phyloP scores from a whole-genome alignment of 768 basidiomycete genomes.

The Mycena indigotica region DNA sequence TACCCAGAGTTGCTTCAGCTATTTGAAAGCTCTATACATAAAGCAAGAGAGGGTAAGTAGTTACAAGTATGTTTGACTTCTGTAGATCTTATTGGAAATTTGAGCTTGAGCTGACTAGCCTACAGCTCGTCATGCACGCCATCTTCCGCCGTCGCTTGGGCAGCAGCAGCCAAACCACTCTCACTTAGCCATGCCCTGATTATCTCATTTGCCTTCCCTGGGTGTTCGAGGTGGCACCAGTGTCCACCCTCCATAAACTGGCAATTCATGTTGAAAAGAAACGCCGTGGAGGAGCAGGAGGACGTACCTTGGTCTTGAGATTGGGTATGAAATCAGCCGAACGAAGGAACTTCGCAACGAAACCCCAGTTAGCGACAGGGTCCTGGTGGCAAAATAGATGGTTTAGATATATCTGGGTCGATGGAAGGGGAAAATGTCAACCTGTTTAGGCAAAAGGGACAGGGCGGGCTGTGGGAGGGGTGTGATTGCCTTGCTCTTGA shows the following conservation, averaged over 20 bases:
- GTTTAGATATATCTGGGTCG: background rate
- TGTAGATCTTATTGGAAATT: no score
- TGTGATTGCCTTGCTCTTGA: slow-evolving; percentile 48
- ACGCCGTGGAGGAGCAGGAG: background rate
- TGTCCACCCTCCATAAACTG: slow-evolving; percentile 60
- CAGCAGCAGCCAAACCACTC: background rate
- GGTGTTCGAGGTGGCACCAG: slow-evolving; percentile 69
- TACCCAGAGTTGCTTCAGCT: no score
- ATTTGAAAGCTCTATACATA: no score
- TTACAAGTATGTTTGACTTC: no score
- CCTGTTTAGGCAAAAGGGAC: slow-evolving; percentile 43
- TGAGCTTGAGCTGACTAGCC: no score
- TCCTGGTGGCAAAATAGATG: slow-evolving; percentile 35
- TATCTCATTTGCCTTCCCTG: slow-evolving; percentile 51
- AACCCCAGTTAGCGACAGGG: slow-evolving; percentile 49
- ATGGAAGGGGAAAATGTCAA: slow-evolving; percentile 23
- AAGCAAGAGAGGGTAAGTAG: no score
- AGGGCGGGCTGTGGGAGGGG: slow-evolving; percentile 47
- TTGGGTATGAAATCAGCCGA: slow-evolving; percentile 42
- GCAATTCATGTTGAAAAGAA: background rate
- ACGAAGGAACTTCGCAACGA: slow-evolving; percentile 35
- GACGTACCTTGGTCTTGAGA: slow-evolving; percentile 40
- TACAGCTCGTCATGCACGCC: slow-evolving; percentile 18
- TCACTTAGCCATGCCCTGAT: slow-evolving; percentile 54
- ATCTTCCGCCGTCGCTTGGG: background rate